These are phyloP conservation scores for Coemansia sp. DNA, from an alignment of 192 early-diverging fungal species.

Conservation along the genomic window DNA sequence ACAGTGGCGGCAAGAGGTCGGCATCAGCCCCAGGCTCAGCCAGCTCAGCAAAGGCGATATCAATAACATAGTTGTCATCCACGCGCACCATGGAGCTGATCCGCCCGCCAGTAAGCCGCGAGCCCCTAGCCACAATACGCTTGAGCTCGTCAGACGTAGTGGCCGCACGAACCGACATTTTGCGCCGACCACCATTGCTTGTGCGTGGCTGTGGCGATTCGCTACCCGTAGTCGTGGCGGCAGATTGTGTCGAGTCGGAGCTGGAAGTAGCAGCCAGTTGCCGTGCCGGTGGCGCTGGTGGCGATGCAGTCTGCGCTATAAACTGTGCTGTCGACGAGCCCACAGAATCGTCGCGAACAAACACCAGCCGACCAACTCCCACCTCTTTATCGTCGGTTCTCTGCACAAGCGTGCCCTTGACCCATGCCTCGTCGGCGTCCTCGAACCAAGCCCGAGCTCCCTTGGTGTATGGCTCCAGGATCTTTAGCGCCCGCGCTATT, in stretches of 20 bases:
- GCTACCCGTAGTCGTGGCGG: neutral
- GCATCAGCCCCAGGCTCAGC: slow-evolving; percentile 43
- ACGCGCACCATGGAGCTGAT: slow-evolving; percentile 39
- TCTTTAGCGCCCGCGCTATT: slow-evolving; percentile 47
- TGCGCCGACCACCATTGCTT: slow-evolving; percentile 3
- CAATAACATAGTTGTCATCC: slow-evolving; percentile 37
- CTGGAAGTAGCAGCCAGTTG: slow-evolving; percentile 1
- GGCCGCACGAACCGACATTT: slow-evolving; percentile 27
- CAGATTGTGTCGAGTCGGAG: slow-evolving; percentile 7
- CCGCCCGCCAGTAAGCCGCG: slow-evolving; percentile 52
- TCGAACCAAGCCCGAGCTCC: slow-evolving; percentile 88
- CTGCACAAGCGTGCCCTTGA: slow-evolving; percentile 63
- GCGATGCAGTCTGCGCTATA: slow-evolving; percentile 36
- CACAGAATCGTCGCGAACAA: slow-evolving; percentile 40
- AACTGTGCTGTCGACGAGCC: slow-evolving; percentile 40
- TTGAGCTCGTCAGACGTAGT: slow-evolving; percentile 38
- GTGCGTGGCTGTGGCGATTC: neutral
- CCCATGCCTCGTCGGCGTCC: slow-evolving; percentile 85
- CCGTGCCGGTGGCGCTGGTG: slow-evolving; percentile 11
- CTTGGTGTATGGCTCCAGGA: slow-evolving; percentile 69
- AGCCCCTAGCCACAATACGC: slow-evolving; percentile 42
- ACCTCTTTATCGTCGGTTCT: slow-evolving; percentile 40
- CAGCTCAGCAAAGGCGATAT: slow-evolving; percentile 48
- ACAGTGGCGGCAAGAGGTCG: slow-evolving; percentile 77
- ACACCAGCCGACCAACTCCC: slow-evolving; percentile 48